Evolutionary conservation across 257 asterid species (phyloP), one percentile per base, ranked within the genome.

Genomic region (Gardenia jasminoides): DNA sequence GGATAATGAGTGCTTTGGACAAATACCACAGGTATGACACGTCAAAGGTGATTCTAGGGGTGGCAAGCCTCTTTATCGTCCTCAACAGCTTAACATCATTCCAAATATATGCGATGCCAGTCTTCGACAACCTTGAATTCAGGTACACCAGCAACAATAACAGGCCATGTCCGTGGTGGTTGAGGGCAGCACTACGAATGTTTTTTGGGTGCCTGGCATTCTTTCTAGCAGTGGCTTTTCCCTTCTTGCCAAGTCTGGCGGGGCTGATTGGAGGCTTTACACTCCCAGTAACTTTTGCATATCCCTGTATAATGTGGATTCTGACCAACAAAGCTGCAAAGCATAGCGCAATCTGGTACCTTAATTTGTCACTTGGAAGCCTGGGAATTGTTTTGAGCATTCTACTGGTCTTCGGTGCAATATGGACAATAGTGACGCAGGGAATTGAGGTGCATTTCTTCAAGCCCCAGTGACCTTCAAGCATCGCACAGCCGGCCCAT

Each of bases 41-140:
- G 6, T 84, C 94, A 48, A 89, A 68, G 79, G 83, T 44, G 70
- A 75, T 90, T 64, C 59, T 91, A 66, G 96, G 90, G 39, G 48
- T 88, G 52, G 84, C 94, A 54, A 90, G 96, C 79, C 86, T 94
- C 70, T 82, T 92, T 16, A 86, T 94, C 20, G 96, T 89, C 82
- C 85, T 89, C 84, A 90, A 92, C 85, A 69, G 97, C 85, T 89
- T 94, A 28, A 90, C 97, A 22, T 90, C 98, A 7, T 94, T 94
- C 89, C 98, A 92, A 85, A 90, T 92, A 76, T 94, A 94, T 58
- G 97, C 98, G 41, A 94, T 94, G 97, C 97, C 98, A 10, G 94
- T 87, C 78, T 92, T 94, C 39, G 98, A 94, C 87, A 92, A 94
- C 76, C 81, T 92, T 84, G 98, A 94, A 87, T 89, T 86, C 85